Base-by-base conservation (phyloP, 2,329 filamentous ascomycete genomes). In the Ceratocystis harringtonii region DNA sequence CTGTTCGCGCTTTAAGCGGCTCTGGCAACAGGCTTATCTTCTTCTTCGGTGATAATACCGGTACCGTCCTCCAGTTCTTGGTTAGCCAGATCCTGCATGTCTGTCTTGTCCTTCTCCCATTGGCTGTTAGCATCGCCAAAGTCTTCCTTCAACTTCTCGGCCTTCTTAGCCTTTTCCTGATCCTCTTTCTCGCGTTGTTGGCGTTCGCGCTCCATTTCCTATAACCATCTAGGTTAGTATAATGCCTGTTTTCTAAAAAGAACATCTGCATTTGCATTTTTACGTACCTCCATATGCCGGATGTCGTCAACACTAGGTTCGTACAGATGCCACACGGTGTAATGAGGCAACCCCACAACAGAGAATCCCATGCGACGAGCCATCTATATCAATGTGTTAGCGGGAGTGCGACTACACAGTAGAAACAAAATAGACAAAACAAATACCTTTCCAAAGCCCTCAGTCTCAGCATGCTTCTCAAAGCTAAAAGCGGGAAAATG, bases 401-500 rank as follows among this genome's bases (percentile, higher is more conserved):
- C 65, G 44, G 2, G 12, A 15, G 48, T 48, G 17, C 45, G 17
- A 32, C 50, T 28, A 10, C 22, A 30, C 22, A 32, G 43, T 17
- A 58, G 32, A 57, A 12, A 12, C 5, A 36, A 28, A 58, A 58
- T 2, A 57, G 10, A 17, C n/a, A 60, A 25, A 7, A 30, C 5
- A 7, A 58, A 70, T 77, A 95, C 92, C 87, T 99, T 99, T 76
- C 94, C 94, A 73, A 99, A 99, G 0, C 91, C 94, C 78, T 99
- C 94, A 0, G 94, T 99, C 75, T 99, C 94, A 5, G 94, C 94
- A 74, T 99, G 94, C 77, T 95, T 96, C 76, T 99, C 90, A 69
- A 99, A 99, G 73, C 91, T 96, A 74, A 99, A 99, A 1, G 94
- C 94, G 2, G 94, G 94, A 77, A 99, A 99, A 75, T 99, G 94